Evolutionary conservation across 768 basidiomycete species (phyloP).

Genomic region (Phlegmacium glaucopus): DNA sequence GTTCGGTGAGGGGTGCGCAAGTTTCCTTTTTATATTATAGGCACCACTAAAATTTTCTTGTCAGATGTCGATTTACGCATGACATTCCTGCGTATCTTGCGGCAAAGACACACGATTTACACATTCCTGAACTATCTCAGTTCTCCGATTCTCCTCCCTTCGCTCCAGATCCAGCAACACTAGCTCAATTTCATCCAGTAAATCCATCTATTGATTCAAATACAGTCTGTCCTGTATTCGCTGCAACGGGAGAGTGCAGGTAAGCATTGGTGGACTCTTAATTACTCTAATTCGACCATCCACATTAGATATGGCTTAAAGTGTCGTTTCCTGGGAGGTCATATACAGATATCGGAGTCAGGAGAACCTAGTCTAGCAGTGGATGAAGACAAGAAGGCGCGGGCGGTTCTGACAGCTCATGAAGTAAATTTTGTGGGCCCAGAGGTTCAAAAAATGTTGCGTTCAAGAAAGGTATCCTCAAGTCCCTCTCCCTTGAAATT

Average conservation of each 20-base stretch:
- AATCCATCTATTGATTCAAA: slow-evolving; percentile 42
- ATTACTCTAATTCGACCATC: neutral
- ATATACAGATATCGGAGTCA: slow-evolving; percentile 44
- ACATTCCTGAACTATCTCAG: slow-evolving; percentile 43
- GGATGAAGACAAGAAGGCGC: slow-evolving; percentile 60
- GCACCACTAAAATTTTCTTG: neutral
- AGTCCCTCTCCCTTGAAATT: neutral
- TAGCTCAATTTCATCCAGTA: slow-evolving; percentile 24
- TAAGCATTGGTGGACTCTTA: slow-evolving; percentile 14
- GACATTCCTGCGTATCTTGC: slow-evolving; percentile 73
- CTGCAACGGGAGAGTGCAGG: slow-evolving; percentile 71
- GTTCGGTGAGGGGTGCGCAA: slow-evolving; percentile 59
- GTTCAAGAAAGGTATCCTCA: slow-evolving; percentile 60
- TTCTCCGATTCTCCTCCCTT: slow-evolving; percentile 52
- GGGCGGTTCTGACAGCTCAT: slow-evolving; percentile 38
- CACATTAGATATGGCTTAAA: slow-evolving; percentile 69
- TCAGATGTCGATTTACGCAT: slow-evolving; percentile 78
- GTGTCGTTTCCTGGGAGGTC: slow-evolving; percentile 86
- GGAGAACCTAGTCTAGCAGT: slow-evolving; percentile 43
- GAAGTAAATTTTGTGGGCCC: slow-evolving; percentile 71
- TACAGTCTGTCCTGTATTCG: slow-evolving; percentile 64
- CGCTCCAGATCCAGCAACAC: slow-evolving; percentile 28
- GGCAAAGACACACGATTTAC: slow-evolving; percentile 72
- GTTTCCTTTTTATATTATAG: neutral
- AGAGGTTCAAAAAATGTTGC: slow-evolving; percentile 56